Evolutionary conservation across 805 yeast species (phyloP).

Genomic region (Yarrowia porcina): DNA sequence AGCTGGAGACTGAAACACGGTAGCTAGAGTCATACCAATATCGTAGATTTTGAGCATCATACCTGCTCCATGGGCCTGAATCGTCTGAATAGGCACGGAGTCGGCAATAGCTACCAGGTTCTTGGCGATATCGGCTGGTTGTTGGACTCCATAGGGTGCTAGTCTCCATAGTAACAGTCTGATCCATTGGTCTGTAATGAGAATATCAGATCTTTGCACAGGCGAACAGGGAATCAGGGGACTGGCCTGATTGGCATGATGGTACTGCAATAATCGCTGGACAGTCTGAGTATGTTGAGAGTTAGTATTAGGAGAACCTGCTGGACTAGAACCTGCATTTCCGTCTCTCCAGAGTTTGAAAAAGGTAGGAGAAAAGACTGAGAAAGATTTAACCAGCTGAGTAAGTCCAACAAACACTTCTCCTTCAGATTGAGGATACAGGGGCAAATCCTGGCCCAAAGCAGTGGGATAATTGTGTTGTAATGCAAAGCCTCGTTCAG

Average conservation of each 20-base stretch:
- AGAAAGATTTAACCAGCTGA: constrained; percentile 1
- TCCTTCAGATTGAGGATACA: constrained; percentile 2
- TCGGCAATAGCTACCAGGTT: not conserved
- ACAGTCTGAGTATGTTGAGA: constrained; percentile 10
- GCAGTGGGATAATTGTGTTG: constrained; percentile 1
- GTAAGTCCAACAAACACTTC: constrained; percentile 6
- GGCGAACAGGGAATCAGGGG: constrained; percentile 15
- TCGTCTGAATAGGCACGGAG: not conserved
- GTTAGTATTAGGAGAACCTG: constrained; percentile 10
- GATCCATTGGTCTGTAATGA: constrained; percentile 21
- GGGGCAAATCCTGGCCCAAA: constrained; percentile 7
- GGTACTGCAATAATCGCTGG: constrained; percentile 5
- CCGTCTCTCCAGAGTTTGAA: constrained; percentile 11
- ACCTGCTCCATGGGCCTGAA: constrained; percentile 16
- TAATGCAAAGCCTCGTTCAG: constrained; percentile 11
- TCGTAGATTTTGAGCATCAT: constrained; percentile 21
- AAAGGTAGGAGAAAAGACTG: constrained; percentile 8
- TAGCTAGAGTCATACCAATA: constrained; percentile 10
- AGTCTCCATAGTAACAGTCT: not conserved
- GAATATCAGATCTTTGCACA: constrained; percentile 1
- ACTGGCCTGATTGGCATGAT: constrained; percentile 18
- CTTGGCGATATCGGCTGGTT: constrained; percentile 1
- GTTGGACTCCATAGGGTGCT: not conserved
- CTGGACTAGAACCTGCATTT: not conserved
- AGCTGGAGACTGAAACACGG: not conserved